phyloP scores from a whole-genome alignment of 495 filamentous ascomycete genomes.

The Alectoria sarmentosa region DNA sequence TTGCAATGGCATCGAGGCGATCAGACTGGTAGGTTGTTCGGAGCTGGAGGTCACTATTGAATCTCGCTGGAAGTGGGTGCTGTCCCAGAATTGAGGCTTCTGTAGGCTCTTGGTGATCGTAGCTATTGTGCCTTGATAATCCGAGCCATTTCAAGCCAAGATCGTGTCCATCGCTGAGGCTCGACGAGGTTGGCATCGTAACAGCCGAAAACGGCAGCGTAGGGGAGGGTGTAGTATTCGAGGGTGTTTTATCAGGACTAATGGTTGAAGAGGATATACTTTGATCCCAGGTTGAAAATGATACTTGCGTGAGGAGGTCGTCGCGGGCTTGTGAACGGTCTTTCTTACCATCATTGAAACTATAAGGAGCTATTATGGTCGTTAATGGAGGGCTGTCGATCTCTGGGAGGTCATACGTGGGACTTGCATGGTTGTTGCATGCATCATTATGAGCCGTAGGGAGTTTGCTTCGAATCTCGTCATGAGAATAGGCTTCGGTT shows the following conservation, averaged over 20 bases:
- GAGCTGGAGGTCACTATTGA: background rate
- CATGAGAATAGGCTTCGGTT: background rate
- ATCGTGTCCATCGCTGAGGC: background rate
- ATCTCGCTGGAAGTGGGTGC: background rate
- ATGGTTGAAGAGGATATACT: background rate
- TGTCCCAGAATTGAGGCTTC: background rate
- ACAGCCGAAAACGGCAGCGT: background rate
- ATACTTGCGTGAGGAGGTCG: background rate
- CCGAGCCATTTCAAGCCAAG: background rate
- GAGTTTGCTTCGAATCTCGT: background rate
- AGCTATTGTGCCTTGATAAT: background rate
- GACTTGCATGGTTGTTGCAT: background rate
- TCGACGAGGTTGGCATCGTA: background rate
- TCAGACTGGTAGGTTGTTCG: background rate
- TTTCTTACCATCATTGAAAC: background rate
- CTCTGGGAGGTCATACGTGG: background rate
- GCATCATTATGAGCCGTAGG: background rate
- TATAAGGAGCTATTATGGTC: background rate
- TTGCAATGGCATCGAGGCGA: background rate
- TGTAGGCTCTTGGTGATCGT: background rate
- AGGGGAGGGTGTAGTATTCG: background rate
- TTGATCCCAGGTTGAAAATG: background rate
- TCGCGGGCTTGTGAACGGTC: background rate
- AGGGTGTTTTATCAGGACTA: background rate
- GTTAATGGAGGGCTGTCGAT: slow-evolving; percentile 1